Evolutionary conservation across 2,329 filamentous ascomycete species (phyloP).

Genomic region (Fusarium sp.): DNA sequence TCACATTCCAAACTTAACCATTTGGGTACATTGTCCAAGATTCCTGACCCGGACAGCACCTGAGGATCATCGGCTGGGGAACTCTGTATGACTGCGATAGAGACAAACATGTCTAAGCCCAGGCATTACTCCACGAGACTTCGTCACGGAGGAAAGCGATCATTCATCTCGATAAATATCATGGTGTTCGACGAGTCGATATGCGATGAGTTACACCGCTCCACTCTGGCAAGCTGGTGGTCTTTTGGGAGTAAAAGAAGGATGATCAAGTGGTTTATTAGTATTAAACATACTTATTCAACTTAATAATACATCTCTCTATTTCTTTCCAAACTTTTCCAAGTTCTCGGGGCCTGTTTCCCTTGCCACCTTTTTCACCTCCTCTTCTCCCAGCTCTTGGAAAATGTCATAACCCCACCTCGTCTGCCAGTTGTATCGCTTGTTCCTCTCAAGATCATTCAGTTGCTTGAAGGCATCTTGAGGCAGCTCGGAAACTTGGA

Average conservation of each 20-base stretch:
- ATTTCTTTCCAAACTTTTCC: conserved; percentile 10
- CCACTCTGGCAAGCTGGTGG: not conserved
- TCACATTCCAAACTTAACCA: too few relatives aligned
- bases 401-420: conserved; percentile 60
- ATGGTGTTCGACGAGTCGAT: too few relatives aligned
- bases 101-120: too few relatives aligned
- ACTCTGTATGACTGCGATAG: too few relatives aligned
- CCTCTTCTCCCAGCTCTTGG: conserved; percentile 53
- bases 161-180: too few relatives aligned
- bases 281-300: not conserved
- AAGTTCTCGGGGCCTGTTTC: conserved; percentile 13
- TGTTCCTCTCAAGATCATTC: conserved; percentile 54
- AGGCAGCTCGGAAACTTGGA: conserved; percentile 52
- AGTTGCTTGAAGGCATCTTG: conserved; percentile 51
- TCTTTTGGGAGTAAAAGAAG: not conserved
- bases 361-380: conserved; percentile 39
- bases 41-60: too few relatives aligned
- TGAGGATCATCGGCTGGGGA: too few relatives aligned
- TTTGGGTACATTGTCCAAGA: too few relatives aligned
- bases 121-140: too few relatives aligned
- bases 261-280: not conserved
- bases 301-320: not conserved
- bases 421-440: conserved; percentile 57
- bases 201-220: too few relatives aligned
- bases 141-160: too few relatives aligned